A percentile compares a stretch with the other conserved stretches of the same genome.
Conservation (phyloP, 2,329 filamentous ascomycete species). For the Hypoxylon sp. region DNA sequence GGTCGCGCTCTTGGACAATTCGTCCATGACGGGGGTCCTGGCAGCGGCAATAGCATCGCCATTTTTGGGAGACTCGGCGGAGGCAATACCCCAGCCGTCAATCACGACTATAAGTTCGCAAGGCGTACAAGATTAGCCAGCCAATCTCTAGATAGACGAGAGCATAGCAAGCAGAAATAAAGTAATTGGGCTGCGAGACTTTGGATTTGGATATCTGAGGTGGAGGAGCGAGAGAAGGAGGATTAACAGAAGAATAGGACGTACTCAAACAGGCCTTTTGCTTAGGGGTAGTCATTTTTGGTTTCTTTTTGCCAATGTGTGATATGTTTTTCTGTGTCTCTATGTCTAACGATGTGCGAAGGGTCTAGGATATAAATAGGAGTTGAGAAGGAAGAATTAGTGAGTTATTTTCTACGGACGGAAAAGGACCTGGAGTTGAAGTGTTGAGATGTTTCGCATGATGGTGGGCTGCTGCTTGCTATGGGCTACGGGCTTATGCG, state of each 20-base stretch:
- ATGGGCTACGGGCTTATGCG: constrained; percentile 28
- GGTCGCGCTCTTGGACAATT: constrained; percentile 80
- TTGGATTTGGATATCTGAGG: constrained; percentile 31
- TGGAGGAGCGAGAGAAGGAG: constrained; percentile 34
- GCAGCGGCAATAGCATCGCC: constrained; percentile 96
- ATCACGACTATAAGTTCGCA: constrained; percentile 75
- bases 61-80: constrained; percentile 79
- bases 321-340: constrained; percentile 12
- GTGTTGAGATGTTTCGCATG: constrained; percentile 42
- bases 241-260: constrained; percentile 51
- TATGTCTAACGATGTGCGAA: constrained; percentile 1
- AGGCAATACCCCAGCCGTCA: constrained; percentile 95
- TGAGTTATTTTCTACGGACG: constrained; percentile 47
- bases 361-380: constrained; percentile 6
- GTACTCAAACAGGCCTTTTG: constrained; percentile 71
- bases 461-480: constrained; percentile 40
- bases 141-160: constrained; percentile 65
- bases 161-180: constrained; percentile 60
- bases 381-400: constrained; percentile 15
- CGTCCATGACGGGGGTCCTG: constrained; percentile 94
- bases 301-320: constrained; percentile 20
- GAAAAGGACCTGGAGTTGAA: constrained; percentile 28
- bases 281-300: constrained; percentile 62
- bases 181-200: constrained; percentile 47
- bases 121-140: constrained; percentile 56